Evolutionary conservation across 2,329 filamentous ascomycete genomes (phyloP).

Genomic region (Clarireedia homoeocarpa): DNA sequence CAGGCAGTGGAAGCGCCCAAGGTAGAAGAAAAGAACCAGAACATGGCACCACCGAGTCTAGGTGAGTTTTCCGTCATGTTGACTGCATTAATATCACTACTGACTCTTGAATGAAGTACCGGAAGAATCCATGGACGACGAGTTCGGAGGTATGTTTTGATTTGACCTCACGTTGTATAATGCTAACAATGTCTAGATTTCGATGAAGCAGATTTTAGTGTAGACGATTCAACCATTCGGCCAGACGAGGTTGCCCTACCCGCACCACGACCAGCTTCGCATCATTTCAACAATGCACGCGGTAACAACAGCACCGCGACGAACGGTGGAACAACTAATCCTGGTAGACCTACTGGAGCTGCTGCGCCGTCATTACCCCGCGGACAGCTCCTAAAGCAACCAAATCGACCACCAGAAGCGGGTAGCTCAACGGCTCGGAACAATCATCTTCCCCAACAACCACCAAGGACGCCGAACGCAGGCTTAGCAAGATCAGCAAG

Average conservation of each 20-base stretch:
- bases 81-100: constrained; percentile 14
- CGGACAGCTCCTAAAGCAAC: constrained; percentile 23
- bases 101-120: constrained; percentile 29
- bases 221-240: constrained; percentile 54
- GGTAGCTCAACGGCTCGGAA: constrained; percentile 9
- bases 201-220: constrained; percentile 69
- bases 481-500: constrained; percentile 23
- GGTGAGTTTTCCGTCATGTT: not conserved
- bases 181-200: constrained; percentile 47
- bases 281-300: constrained; percentile 16
- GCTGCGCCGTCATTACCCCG: constrained; percentile 6
- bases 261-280: constrained; percentile 19
- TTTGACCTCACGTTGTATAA: constrained; percentile 27
- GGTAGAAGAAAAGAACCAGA: constrained; percentile 17
- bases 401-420: constrained; percentile 21
- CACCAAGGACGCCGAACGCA: constrained; percentile 27
- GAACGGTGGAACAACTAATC: constrained; percentile 18
- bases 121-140: constrained; percentile 38
- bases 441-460: constrained; percentile 18
- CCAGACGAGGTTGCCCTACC: constrained; percentile 67
- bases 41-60: not conserved
- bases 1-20: constrained; percentile 27
- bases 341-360: constrained; percentile 23
- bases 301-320: constrained; percentile 9
- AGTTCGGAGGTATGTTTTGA: constrained; percentile 45